Evolutionary conservation across 1,284 basidiomycete genomes (phyloP), one percentile per base, ranked within the genome.

Genomic region (Porogramme epimiltina): DNA sequence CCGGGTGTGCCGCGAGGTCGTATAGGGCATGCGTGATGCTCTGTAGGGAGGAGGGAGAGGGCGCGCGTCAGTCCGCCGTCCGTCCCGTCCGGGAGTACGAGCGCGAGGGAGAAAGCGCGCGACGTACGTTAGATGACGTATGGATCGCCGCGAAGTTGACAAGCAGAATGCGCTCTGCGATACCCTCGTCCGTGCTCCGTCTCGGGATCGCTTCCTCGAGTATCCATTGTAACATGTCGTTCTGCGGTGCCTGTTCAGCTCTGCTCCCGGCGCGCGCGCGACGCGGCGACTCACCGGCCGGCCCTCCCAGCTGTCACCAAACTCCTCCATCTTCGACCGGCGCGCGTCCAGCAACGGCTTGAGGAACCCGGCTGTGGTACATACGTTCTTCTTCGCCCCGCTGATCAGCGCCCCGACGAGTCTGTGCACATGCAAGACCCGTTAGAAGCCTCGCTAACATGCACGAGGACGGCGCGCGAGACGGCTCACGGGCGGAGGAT

Each of bases 201-300:
- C 62, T 64, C 26, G 60, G 68, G 45, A 55, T 57, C 13, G 71
- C 69, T 16, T 65, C 66, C n/a, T 73, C 72, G 59, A 78, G 67
- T n/a, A 79, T 61, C 76, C 77, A 78, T 20, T 68, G 67, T 10
- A 80, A 62, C 66, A 77, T 60, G 59, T 79, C 75, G 42, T 71
- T 71, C 74, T 77, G 45, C n/a, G 15, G 24, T 3, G 10, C 18
- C 19, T 10, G 2, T 18, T n/a, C 3, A 20, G 2, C 4, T 16
- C 13, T 1, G 20, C 28, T 6, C 23, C 23, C 13, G 23, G 23
- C 3, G n/a, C 10, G 34, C 33, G 8, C 18, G 6, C 20, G 1
- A 16, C 16, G 11, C 3, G 9, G 22, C 9, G 16, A 34, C 53
- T 4, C 16, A 55, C 53, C 5, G 53, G 48, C 42, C 49, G 50